Conservation (phyloP, 2,329 filamentous ascomycete species). For the Amesomyces nigricolor region DNA sequence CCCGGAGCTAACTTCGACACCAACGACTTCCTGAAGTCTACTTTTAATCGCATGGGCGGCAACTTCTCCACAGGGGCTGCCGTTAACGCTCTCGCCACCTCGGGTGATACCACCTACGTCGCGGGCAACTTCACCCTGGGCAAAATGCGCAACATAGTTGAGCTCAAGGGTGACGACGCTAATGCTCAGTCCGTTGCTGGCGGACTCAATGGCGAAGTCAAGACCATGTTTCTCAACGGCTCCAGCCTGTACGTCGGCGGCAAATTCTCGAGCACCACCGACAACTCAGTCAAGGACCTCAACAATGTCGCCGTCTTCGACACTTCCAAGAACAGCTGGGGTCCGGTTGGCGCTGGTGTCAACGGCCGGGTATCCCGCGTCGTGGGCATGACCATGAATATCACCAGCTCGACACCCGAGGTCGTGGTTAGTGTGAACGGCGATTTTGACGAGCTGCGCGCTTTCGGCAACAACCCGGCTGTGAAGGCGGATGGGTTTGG, state of each 20-base stretch:
- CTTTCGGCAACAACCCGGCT: slow-evolving; percentile 57
- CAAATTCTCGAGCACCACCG: slow-evolving; percentile 69
- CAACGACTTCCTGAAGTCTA: slow-evolving; percentile 62
- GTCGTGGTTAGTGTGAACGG: slow-evolving; percentile 75
- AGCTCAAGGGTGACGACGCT: slow-evolving; percentile 59
- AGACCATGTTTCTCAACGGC: slow-evolving; percentile 61
- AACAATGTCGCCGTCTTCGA: slow-evolving; percentile 74
- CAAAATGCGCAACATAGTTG: slow-evolving; percentile 68
- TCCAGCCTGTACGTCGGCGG: slow-evolving; percentile 75
- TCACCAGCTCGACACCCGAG: slow-evolving; percentile 63
- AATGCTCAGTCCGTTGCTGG: slow-evolving; percentile 57
- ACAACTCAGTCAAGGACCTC: slow-evolving; percentile 57
- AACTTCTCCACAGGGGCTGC: slow-evolving; percentile 61
- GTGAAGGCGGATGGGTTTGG: slow-evolving; percentile 70
- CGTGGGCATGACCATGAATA: slow-evolving; percentile 72
- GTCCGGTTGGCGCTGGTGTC: slow-evolving; percentile 75
- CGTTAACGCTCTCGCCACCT: slow-evolving; percentile 62
- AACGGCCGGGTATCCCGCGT: slow-evolving; percentile 71
- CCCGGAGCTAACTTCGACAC: slow-evolving; percentile 56
- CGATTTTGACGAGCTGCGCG: slow-evolving; percentile 66
- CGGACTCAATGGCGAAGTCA: slow-evolving; percentile 76
- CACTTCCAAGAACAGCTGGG: slow-evolving; percentile 63
- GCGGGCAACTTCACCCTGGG: slow-evolving; percentile 77
- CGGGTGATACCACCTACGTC: slow-evolving; percentile 63
- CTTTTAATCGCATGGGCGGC: slow-evolving; percentile 70